Evolutionary conservation across 179 eudicot species (phyloP), one percentile per base, ranked within the genome.

Genomic region (Drosera spatulata): DNA sequence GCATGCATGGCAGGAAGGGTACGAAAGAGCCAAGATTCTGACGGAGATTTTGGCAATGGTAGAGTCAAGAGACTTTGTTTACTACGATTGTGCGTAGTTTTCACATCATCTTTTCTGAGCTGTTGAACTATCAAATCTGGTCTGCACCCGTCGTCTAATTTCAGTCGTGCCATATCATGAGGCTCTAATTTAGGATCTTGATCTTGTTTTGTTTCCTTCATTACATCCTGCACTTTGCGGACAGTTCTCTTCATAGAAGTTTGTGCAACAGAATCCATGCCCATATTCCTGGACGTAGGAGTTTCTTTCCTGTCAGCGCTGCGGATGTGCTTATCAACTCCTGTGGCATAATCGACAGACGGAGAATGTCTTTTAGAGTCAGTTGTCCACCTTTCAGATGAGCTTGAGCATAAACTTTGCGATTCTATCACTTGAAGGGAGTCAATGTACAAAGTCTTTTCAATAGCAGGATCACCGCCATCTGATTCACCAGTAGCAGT

Each of bases 11-110:
- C 62, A 50, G 87, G 81, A 71, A 88, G 68, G 4, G 96, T 77
- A 50, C 87, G 96, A 15, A 70, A 69, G 39, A 88, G 96, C 96
- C 93, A 88, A 6, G 96, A 88, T 60, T 88, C 96, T 3, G 96
- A 85, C 57, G 96, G 96, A 56, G 89, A 83, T 71, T 76, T 83
- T 3, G 80, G 89, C 60, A 83, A 67, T 42, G 85, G 73, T 9
- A 76, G 87, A 46, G 66, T 76, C 58, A 66, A 51, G 64, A 74
- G 76, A 47, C 66, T 64, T 33, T 61, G 22, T 39, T 72, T 47
- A 8, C 61, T 11, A 6, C 13, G 33, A 54, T 53, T 53, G 37
- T 42, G 52, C 61, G 41, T 60, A 58, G 56, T 57, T 57, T 39
- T 40, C 14, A 55, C 69, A 59, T 42, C 70, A 43, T 60, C 54